These are phyloP conservation scores for Aspergillus affinis DNA, from an alignment of 495 filamentous ascomycete species.

Conservation along the genomic window DNA sequence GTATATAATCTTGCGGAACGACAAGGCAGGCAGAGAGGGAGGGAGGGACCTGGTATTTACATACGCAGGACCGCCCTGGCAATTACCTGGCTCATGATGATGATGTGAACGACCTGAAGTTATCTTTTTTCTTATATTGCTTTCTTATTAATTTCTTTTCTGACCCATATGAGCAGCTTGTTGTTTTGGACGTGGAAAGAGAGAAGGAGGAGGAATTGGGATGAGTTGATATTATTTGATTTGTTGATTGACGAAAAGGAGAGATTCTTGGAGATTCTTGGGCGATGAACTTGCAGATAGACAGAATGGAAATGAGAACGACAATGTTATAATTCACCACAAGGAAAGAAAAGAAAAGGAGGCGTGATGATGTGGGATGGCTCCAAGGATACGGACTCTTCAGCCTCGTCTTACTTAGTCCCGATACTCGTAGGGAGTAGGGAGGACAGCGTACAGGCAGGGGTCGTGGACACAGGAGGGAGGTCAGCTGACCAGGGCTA, in stretches of 20 bases:
- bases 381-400: too few species aligned
- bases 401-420: not conserved
- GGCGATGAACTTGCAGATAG: not conserved
- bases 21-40: not conserved
- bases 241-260: too few species aligned
- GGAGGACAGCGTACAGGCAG: too few species aligned
- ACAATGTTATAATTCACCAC: not conserved
- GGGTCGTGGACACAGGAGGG: too few species aligned
- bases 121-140: not conserved
- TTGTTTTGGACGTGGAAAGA: constrained; percentile 1
- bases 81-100: constrained; percentile 9
- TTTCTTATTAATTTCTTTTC: constrained; percentile 2
- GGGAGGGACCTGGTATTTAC: constrained; percentile 9
- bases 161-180: not conserved
- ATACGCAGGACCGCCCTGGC: constrained; percentile 3
- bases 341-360: too few species aligned
- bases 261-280: too few species aligned
- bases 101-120: constrained; percentile 5
- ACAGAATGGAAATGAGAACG: not conserved
- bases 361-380: too few species aligned
- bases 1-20: constrained; percentile 2
- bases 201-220: not conserved
- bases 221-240: too few species aligned
- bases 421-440: too few species aligned
- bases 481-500: not conserved